Conservation (phyloP, 805 yeast genomes). For the Zygosaccharomyces kombuchaensis region DNA sequence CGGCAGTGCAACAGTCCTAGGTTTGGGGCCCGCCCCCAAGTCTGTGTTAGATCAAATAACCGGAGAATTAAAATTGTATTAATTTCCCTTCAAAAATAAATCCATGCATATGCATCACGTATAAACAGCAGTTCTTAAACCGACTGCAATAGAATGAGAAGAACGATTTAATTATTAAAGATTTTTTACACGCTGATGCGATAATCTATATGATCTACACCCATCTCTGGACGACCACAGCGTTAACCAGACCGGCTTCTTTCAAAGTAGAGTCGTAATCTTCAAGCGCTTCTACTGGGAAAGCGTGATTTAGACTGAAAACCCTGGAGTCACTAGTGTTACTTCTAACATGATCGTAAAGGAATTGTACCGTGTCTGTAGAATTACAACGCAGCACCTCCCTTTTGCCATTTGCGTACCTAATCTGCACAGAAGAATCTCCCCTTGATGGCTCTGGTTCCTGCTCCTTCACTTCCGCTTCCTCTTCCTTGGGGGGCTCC, state of each 20-base stretch:
- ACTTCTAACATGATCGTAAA: slow-evolving; percentile 63
- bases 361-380: slow-evolving; percentile 55
- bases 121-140: background rate
- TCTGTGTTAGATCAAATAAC: slow-evolving; percentile 75
- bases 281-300: slow-evolving; percentile 73
- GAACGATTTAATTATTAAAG: background rate
- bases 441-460: slow-evolving; percentile 40
- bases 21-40: slow-evolving; percentile 95
- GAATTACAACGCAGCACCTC: slow-evolving; percentile 60
- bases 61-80: slow-evolving; percentile 70
- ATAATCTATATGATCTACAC: slow-evolving; percentile 21
- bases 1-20: slow-evolving; percentile 94
- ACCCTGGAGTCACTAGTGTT: slow-evolving; percentile 44
- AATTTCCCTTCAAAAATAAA: slow-evolving; percentile 8
- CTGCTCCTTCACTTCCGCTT: slow-evolving; percentile 22
- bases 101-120: background rate
- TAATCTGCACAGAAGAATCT: slow-evolving; percentile 72
- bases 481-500: slow-evolving; percentile 15
- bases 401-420: slow-evolving; percentile 79
- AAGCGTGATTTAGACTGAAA: slow-evolving; percentile 70
- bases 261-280: slow-evolving; percentile 54
- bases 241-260: slow-evolving; percentile 71
- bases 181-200: slow-evolving; percentile 6
- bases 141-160: background rate
- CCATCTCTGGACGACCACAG: slow-evolving; percentile 93